Evolutionary conservation across 768 basidiomycete species (phyloP), one percentile per base, ranked within the genome.

Genomic region (Lactifluus volemus): DNA sequence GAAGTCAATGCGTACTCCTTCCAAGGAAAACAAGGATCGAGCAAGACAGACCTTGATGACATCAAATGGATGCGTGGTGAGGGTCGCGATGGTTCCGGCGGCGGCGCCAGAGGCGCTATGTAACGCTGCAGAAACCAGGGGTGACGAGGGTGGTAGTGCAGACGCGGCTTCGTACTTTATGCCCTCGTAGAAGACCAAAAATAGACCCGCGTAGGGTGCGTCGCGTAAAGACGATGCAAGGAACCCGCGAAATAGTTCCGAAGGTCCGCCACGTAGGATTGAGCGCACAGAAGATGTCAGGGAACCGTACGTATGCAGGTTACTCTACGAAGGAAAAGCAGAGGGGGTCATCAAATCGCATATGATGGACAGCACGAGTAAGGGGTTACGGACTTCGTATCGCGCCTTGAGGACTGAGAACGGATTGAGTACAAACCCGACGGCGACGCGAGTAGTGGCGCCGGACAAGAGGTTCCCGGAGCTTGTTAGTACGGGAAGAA

Each of bases 161-260:
- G 68, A 70, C 88, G 90, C 78, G 4, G 83, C 76, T 67, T 90
- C 81, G 53, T 79, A 77, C 71, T 98, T 98, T 63, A 91, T 81
- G 49, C 83, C 82, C 72, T 98, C 94, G 69, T 98, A 98, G 61
- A 87, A 83, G 2, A 92, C 81, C 39, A 96, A 77, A 67, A 94
- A 98, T 6, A 97, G 72, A 3, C 94, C 95, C 1, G 95, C 92
- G 67, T 95, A 93, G 0, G 95, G 95, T 12, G 93, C 95, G 71
- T 98, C 95, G 50, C 95, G 82, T n/a, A 94, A 77, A 1, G 93
- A 89, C 1, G 92, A 92, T 1, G 93, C 90, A 25, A 88, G 67
- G 68, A 93, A 87, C 0, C 95, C 95, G 50, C 90, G 86, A 68
- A 94, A 83, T 32, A 95, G 76, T 64, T 92, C 92, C 25, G 84